phyloP scores from a whole-genome alignment of 305 asterid species.

The Stenogyne calaminthoides region DNA sequence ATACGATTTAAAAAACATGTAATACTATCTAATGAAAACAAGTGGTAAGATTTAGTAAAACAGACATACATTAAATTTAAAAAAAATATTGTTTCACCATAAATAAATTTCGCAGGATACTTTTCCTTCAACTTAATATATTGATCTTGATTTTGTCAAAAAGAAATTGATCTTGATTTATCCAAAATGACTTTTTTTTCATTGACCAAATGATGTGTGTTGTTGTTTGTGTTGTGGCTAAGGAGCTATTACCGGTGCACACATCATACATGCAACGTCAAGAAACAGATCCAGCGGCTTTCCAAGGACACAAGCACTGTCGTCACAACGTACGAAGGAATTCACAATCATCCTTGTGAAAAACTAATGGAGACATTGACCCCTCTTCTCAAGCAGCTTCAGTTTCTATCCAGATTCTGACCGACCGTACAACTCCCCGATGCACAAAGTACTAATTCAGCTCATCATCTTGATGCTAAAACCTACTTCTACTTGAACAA shows the following conservation, averaged over 20 bases:
- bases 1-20: too few relatives aligned
- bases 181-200: slow-evolving; percentile 11
- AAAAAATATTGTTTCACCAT: too few relatives aligned
- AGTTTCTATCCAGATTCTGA: slow-evolving; percentile 82
- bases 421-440: neutral
- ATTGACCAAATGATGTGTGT: slow-evolving; percentile 1
- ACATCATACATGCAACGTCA: slow-evolving; percentile 88
- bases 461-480: neutral
- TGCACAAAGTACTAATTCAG: neutral
- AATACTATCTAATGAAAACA: too few relatives aligned
- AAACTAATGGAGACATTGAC: slow-evolving; percentile 86
- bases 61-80: too few relatives aligned
- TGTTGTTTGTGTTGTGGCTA: slow-evolving; percentile 16
- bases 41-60: too few relatives aligned
- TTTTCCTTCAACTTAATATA: too few relatives aligned
- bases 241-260: slow-evolving; percentile 94
- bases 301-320: slow-evolving; percentile 71
- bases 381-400: slow-evolving; percentile 89
- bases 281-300: slow-evolving; percentile 82
- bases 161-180: too few relatives aligned
- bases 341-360: slow-evolving; percentile 87
- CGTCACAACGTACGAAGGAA: slow-evolving; percentile 84
- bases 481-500: neutral
- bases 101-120: too few relatives aligned
- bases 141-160: too few relatives aligned